Conservation (phyloP, 1,284 basidiomycete genomes). For the Ganoderma multipileum region DNA sequence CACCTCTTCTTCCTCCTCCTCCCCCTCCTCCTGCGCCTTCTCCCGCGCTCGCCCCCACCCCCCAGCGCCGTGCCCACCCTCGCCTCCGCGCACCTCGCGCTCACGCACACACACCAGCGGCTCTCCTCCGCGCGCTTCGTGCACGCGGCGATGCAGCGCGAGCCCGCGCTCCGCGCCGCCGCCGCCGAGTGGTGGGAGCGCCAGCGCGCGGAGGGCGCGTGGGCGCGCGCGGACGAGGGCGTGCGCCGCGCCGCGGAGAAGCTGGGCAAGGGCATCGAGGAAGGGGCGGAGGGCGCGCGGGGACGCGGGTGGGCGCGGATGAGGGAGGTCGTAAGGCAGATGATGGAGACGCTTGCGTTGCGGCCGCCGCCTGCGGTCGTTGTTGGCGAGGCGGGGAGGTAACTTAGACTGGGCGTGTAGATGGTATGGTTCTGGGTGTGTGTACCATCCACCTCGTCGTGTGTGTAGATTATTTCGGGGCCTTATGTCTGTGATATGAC, state of each 20-base stretch:
- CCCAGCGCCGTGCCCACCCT: constrained; percentile 43
- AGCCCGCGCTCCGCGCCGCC: constrained; percentile 53
- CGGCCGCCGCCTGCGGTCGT: constrained; percentile 1
- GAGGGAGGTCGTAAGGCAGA: constrained; percentile 21
- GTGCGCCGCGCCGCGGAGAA: constrained; percentile 59
- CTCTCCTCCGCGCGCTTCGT: constrained; percentile 62
- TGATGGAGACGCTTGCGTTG: constrained; percentile 24
- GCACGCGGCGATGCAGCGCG: constrained; percentile 60
- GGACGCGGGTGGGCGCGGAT: constrained; percentile 28
- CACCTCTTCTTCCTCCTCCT: constrained; percentile 64
- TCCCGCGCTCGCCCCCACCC: constrained; percentile 41
- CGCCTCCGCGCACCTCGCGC: constrained; percentile 45
- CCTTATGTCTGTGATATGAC: background rate
- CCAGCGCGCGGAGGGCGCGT: constrained; percentile 57
- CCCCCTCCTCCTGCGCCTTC: constrained; percentile 55
- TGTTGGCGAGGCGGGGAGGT: background rate
- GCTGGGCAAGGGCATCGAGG: constrained; percentile 54
- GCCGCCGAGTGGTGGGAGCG: constrained; percentile 61
- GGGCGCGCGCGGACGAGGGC: constrained; percentile 51
- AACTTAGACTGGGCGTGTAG: background rate
- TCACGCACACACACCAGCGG: constrained; percentile 36
- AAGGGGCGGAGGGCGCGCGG: constrained; percentile 28
- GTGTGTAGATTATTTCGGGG: background rate
- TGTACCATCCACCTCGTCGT: background rate
- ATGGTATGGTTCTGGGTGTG: background rate